Evolutionary conservation across 768 basidiomycete species (phyloP).

Genomic region (Auricularia sp.): DNA sequence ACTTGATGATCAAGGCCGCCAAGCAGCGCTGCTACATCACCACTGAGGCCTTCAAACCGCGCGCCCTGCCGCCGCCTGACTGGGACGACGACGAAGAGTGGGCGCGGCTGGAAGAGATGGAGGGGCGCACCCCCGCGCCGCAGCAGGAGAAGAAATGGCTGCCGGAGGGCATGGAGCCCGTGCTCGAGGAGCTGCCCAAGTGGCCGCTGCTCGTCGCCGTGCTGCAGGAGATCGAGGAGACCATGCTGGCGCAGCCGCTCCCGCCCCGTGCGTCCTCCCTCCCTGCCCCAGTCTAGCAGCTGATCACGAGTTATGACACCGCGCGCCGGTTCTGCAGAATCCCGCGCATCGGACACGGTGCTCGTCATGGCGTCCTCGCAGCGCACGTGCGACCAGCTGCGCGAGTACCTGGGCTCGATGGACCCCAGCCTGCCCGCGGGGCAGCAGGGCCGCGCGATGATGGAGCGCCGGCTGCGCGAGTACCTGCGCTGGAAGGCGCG

Average conservation of each 20-base stretch:
- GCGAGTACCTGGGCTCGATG: constrained; percentile 68
- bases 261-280: constrained; percentile 9
- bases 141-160: constrained; percentile 44
- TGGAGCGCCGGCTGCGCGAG: constrained; percentile 58
- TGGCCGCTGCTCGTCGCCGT: constrained; percentile 83
- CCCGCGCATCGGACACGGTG: constrained; percentile 58
- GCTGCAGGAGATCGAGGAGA: constrained; percentile 82
- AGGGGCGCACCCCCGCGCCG: constrained; percentile 25
- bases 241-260: constrained; percentile 33
- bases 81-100: constrained; percentile 62
- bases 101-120: constrained; percentile 57
- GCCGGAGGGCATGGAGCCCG: constrained; percentile 69
- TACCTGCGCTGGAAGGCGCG: constrained; percentile 80
- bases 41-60: constrained; percentile 13
- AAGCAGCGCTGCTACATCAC: constrained; percentile 72
- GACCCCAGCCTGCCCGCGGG: constrained; percentile 48
- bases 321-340: constrained; percentile 13
- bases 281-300: background rate
- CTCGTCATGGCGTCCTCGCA: constrained; percentile 84
- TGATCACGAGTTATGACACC: too few relatives aligned
- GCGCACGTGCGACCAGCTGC: constrained; percentile 60
- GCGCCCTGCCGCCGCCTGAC: constrained; percentile 18
- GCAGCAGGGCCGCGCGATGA: constrained; percentile 60
- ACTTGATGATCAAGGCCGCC: constrained; percentile 72
- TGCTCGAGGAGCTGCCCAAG: constrained; percentile 91